Evolutionary conservation across 163 green algal species (phyloP), one percentile per base, ranked within the genome.

Genomic region (Chloromonas sp.): DNA sequence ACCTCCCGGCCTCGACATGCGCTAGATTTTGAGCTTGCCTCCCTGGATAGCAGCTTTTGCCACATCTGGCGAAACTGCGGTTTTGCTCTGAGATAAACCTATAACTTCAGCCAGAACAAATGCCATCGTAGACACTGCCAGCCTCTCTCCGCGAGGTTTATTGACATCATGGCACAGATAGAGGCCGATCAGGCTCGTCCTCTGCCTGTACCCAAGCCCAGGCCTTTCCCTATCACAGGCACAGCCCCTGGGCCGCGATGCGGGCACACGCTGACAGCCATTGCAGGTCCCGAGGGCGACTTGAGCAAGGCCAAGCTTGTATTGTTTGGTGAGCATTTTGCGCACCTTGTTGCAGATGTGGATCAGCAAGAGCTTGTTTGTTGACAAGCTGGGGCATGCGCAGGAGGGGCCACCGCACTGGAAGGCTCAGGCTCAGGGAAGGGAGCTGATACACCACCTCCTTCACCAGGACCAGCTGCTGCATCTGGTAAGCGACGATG

Each of bases 351-450:
- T 82, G 66, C 71, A 36, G 36, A 36, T 36, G 36, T 2, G 71
- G 71, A 79, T 36, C 11, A 79, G 5, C 71, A 59, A 79, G 5
- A 79, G 71, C 11, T 79, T 79, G 80, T 82, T 87, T 78, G 57
- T 79, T 74, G 13, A 36, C 36, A 36, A 79, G 13, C 71, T 79
- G 71, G 2, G 5, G 36, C 78, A 70, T 82, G 76, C 76, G 62
- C 89, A 97, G 96, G 96, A 77, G 97, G 97, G 14, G 97, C 97
- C 5, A 99, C 97, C 11, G 96, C 97, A 2, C 87, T 99, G 60
- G 97, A 99, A 84, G 96, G 96, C 13, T 91, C 82, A 14, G 70
- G 70, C 58, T 80, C 90, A 2, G 87, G 89, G 2, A 94, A 93
- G 86, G 87, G 79, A 14, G 86, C 81, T n/a, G 91, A 93, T 76